Base-by-base conservation (phyloP, 495 filamentous ascomycete genomes). In the Penicillium crystallinum region DNA sequence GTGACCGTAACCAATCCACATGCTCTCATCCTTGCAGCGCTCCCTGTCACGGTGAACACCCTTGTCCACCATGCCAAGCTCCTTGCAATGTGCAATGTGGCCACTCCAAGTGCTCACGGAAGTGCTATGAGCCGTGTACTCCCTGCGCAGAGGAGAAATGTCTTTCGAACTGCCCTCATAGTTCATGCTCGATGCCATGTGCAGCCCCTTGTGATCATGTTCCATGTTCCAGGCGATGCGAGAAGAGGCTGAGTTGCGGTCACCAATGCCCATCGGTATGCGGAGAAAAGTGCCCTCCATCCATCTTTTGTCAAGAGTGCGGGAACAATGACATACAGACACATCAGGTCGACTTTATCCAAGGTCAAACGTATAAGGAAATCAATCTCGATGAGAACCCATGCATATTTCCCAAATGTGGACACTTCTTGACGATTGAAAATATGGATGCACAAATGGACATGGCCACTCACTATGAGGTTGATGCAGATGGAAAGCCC, bases 261-360 rank as follows among this genome's bases (percentile, higher is more conserved):
- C 85, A 90, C 58, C 80, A 73, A 66, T 85, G 82, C 58, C 87
- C 87, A 2, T 82, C 79, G 0, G 57, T 87, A 10, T 89, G 85
- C 52, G 85, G 86, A 1, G 87, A 91, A 54, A 43, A 45, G 0
- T 91, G 86, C 54, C 86, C 86, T 7, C 22, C 61, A 5, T 41
- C 39, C 1, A 55, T 61, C n/a, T 81, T 72, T 40, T 90, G 87
- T 57, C 82, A 86, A 57, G 48, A 61, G 0, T 88, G 83, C 51
- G 73, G 63, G 1, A 48, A 53, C 12, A 56, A 71, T 4, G 59
- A 73, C 0, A 61, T 80, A 33, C 76, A 74, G 49, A 63, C 67
- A 1, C 65, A 63, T 40, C 35, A 68, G 5, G 80, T 86, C 0
- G 84, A 88, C 50, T 75, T 77, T 37, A 71, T 85, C 31, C 59